These are phyloP conservation scores for Leptomonas seymouri DNA, from an alignment of 208 protist genomes.

Conservation along the genomic window DNA sequence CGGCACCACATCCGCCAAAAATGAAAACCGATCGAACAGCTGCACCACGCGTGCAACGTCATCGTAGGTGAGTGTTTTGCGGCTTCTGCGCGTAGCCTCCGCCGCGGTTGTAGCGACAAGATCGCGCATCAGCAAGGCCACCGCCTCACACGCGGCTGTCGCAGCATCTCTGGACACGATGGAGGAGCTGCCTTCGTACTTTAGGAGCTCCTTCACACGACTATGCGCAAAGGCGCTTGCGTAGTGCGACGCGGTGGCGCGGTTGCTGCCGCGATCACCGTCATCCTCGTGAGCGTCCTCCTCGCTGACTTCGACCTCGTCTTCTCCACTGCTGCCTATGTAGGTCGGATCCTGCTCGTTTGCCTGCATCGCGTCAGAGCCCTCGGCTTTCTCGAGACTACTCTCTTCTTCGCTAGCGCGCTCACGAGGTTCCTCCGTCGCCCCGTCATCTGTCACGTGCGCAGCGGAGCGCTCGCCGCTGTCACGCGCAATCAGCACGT, in stretches of 20 bases:
- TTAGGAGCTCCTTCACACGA: slow-evolving; percentile 73
- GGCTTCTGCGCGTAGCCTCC: slow-evolving; percentile 49
- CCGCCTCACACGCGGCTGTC: slow-evolving; percentile 55
- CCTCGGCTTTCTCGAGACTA: background rate
- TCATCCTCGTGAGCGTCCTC: slow-evolving; percentile 12
- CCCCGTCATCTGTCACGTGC: background rate
- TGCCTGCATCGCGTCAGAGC: no score
- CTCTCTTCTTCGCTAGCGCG: background rate
- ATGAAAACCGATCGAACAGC: slow-evolving; percentile 77
- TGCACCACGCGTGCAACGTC: slow-evolving; percentile 65
- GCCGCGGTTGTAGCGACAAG: slow-evolving; percentile 50
- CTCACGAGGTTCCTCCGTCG: background rate
- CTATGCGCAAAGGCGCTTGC: slow-evolving; percentile 47
- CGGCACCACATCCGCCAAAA: slow-evolving; percentile 60
- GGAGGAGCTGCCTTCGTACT: slow-evolving; percentile 54
- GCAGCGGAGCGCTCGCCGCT: slow-evolving; percentile 22
- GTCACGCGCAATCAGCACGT: background rate
- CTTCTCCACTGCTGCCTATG: slow-evolving; percentile 1
- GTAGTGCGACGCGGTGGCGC: background rate
- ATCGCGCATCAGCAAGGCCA: slow-evolving; percentile 66
- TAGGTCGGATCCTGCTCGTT: background rate
- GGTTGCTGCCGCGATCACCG: slow-evolving; percentile 14
- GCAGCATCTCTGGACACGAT: slow-evolving; percentile 61
- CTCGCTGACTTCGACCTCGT: background rate
- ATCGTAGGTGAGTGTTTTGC: slow-evolving; percentile 71